A percentile compares a stretch with the other conserved stretches of the same genome.
Evolutionary conservation across 768 basidiomycete genomes (phyloP).

Genomic region (Wakefieldia striispora): DNA sequence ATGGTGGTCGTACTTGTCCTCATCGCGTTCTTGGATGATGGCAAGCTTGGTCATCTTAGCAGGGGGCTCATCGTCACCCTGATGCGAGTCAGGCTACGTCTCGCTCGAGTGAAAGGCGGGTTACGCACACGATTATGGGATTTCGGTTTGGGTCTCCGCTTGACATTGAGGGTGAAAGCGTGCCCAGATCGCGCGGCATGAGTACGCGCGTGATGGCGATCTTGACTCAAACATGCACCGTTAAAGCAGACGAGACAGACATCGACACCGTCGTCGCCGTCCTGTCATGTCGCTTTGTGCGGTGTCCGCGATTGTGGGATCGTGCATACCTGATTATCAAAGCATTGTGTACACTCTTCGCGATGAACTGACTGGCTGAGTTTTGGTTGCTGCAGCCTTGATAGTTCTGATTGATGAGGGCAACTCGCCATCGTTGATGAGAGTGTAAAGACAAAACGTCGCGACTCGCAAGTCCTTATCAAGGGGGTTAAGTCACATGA

Average conservation of each 20-base stretch:
- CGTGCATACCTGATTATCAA: slow-evolving; percentile 77
- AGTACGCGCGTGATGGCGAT: slow-evolving; percentile 68
- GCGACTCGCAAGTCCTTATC: neutral
- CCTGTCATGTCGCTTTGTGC: slow-evolving; percentile 41
- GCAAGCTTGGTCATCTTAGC: slow-evolving; percentile 88
- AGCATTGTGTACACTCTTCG: slow-evolving; percentile 97
- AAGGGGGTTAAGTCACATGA: slow-evolving; percentile 10
- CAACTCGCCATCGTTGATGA: slow-evolving; percentile 37
- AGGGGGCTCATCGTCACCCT: slow-evolving; percentile 82
- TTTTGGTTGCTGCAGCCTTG: slow-evolving; percentile 51
- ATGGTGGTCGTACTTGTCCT: slow-evolving; percentile 77
- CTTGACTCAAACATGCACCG: slow-evolving; percentile 70
- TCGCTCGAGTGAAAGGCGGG: too few species aligned
- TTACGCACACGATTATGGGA: slow-evolving; percentile 62
- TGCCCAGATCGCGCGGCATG: slow-evolving; percentile 78
- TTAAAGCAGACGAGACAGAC: slow-evolving; percentile 95
- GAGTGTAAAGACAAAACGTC: too few species aligned
- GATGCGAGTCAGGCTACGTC: neutral
- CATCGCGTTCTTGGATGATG: slow-evolving; percentile 81
- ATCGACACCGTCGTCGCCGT: slow-evolving; percentile 72
- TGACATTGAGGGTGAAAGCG: slow-evolving; percentile 74
- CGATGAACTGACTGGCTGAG: slow-evolving; percentile 75
- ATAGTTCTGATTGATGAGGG: slow-evolving; percentile 51
- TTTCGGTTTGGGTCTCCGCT: slow-evolving; percentile 61
- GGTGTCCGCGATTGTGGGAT: slow-evolving; percentile 2